Percentiles rank a stretch among this genome's conserved stretches.
These are phyloP conservation scores for Rubus parviflorus DNA, from an alignment of 306 rosid genomes.

Conservation along the genomic window DNA sequence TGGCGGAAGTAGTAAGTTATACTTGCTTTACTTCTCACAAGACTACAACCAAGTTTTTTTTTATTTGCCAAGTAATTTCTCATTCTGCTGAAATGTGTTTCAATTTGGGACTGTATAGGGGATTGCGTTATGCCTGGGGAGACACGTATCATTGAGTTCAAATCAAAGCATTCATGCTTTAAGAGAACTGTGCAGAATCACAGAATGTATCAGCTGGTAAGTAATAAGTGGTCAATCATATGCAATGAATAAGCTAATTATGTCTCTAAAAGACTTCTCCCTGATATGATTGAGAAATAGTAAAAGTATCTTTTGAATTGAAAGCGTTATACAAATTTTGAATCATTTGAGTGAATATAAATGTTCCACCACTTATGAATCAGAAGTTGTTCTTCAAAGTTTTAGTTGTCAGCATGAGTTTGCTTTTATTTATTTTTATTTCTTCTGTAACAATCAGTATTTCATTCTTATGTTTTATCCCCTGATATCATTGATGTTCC, in stretches of 20 bases:
- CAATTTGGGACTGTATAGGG: slow-evolving; percentile 11
- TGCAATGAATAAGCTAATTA: not conserved
- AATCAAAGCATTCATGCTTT: slow-evolving; percentile 8
- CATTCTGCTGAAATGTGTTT: not conserved
- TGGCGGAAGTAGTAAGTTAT: not conserved
- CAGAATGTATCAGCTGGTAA: not conserved
- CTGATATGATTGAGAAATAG: not conserved
- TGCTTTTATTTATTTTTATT: not conserved
- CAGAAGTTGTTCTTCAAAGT: no score
- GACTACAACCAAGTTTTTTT: not conserved
- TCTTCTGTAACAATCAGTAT: not conserved
- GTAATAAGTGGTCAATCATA: not conserved
- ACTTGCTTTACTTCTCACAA: not conserved
- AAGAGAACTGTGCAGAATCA: not conserved
- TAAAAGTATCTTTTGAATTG: not conserved
- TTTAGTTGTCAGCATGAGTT: not conserved
- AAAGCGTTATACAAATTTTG: not conserved
- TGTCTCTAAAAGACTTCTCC: not conserved
- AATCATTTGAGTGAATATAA: not conserved
- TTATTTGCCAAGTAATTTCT: not conserved
- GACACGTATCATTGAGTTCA: not conserved
- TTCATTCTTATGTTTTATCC: not conserved
- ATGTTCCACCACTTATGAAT: not conserved
- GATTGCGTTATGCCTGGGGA: not conserved
- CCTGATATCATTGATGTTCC: not conserved